Evolutionary conservation across 352 stramenopile genomes (phyloP), one percentile per base, ranked within the genome.

Genomic region (Phytophthora sp.): DNA sequence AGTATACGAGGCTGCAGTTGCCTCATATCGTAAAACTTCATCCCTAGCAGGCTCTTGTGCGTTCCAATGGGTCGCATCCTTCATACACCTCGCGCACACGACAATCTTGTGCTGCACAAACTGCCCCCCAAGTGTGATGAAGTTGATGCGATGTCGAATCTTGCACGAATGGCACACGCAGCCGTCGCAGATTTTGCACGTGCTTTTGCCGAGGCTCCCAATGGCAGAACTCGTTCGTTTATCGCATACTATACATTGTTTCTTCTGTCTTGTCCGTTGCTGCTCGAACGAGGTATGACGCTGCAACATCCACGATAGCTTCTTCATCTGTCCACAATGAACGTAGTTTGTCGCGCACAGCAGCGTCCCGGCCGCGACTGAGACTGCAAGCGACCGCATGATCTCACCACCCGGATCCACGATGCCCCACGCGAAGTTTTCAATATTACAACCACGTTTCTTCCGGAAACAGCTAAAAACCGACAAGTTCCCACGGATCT

Each of bases 311-410:
- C 80, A 89, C 31, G 74, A 59, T 15, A 87, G 55, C 55, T 86
- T 89, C 56, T 82, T 82, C 76, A 84, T 83, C 33, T 83, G 76
- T 6, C 70, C 74, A 36, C 76, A 89, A 33, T 82, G 57, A 12
- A 83, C 70, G 52, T 74, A 73, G 21, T 68, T 63, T 8, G 61
- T 72, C 3, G 62, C 50, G 8, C 72, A 72, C 5, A 84, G 39
- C 26, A 88, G 44, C 7, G 46, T 42, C 2, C 77, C 59, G 7
- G 66, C 57, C 6, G 58, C 66, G 2, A 77, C 68, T 9, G 54
- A 68, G 12, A 74, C 38, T 4, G 70, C 61, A 1, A 77, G 56
- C 4, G 66, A 51, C 4, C 71, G 71, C 27, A 77, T 61, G 30
- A 87, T 46, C 2, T 72, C 62, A n/a, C 69, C 71, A 8, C 58